A percentile compares a stretch with the other conserved stretches of the same genome.
phyloP scores from a whole-genome alignment of 164 flowering plant genomes.

The Nymphaea thermarum region DNA sequence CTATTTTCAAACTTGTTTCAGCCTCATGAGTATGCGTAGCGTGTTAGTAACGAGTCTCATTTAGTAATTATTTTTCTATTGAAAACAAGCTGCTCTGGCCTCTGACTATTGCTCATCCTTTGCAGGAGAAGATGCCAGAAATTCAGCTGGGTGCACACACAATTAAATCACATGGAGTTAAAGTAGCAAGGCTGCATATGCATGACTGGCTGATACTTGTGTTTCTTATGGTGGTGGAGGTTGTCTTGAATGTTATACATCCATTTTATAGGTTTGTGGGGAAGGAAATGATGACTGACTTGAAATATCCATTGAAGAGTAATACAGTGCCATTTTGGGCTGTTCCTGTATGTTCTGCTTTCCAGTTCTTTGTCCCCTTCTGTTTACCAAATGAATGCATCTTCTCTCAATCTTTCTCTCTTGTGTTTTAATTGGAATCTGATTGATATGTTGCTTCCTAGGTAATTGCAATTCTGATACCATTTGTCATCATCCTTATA shows the following conservation, averaged over 20 bases:
- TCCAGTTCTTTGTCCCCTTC: neutral
- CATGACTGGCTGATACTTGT: conserved; percentile 80
- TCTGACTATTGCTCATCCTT: neutral
- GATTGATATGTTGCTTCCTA: conserved; percentile 6
- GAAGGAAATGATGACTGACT: conserved; percentile 64
- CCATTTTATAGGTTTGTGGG: conserved; percentile 95
- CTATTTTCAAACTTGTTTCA: no score
- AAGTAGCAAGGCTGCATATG: conserved; percentile 58
- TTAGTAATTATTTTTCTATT: no score
- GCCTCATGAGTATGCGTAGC: neutral
- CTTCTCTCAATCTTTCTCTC: neutral
- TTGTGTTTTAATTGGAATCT: neutral
- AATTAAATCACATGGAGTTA: conserved; percentile 62
- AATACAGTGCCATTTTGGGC: conserved; percentile 29
- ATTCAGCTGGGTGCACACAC: conserved; percentile 71
- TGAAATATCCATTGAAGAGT: conserved; percentile 26
- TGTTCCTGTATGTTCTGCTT: conserved; percentile 21
- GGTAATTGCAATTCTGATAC: conserved; percentile 43
- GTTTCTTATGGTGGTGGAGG: conserved; percentile 48
- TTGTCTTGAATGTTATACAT: conserved; percentile 49
- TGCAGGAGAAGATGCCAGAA: conserved; percentile 19
- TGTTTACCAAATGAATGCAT: neutral
- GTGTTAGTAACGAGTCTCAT: neutral
- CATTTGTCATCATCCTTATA: conserved; percentile 30
- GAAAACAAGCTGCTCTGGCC: neutral